These are phyloP conservation scores for Cutaneotrichosporon mucoides DNA, from an alignment of 1,284 basidiomycete genomes.

Conservation along the genomic window DNA sequence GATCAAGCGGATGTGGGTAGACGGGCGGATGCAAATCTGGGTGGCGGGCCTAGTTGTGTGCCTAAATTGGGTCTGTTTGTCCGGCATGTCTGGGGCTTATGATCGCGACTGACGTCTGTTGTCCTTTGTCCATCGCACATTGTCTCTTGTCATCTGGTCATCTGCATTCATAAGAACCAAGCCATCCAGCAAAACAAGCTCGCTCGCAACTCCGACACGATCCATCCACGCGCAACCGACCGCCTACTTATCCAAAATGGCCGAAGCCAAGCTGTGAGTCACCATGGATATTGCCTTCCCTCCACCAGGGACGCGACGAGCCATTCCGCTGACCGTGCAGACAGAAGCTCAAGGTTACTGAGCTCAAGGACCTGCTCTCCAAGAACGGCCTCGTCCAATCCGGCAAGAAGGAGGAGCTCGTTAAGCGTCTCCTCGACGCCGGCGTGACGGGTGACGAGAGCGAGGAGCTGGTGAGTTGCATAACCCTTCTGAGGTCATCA, in stretches of 20 bases:
- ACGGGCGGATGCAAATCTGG: background rate
- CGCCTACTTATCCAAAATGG: background rate
- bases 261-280: conserved; percentile 26
- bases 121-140: background rate
- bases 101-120: background rate
- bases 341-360: conserved; percentile 49
- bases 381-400: conserved; percentile 38
- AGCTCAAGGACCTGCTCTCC: conserved; percentile 49
- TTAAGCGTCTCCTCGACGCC: conserved; percentile 47
- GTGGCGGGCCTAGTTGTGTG: background rate
- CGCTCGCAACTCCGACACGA: too few relatives aligned
- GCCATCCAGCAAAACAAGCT: background rate
- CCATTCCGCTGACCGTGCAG: conserved; percentile 20
- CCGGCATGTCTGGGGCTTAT: background rate
- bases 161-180: background rate
- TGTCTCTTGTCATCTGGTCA: background rate
- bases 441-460: conserved; percentile 24
- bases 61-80: background rate
- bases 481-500: too few relatives aligned
- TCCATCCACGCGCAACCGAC: too few relatives aligned
- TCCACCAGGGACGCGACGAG: background rate
- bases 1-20: background rate
- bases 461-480: conserved; percentile 24
- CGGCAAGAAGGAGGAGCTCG: conserved; percentile 50
- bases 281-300: background rate